phyloP scores from a whole-genome alignment of 2,329 filamentous ascomycete genomes.

The Sordariomycetes sp. region DNA sequence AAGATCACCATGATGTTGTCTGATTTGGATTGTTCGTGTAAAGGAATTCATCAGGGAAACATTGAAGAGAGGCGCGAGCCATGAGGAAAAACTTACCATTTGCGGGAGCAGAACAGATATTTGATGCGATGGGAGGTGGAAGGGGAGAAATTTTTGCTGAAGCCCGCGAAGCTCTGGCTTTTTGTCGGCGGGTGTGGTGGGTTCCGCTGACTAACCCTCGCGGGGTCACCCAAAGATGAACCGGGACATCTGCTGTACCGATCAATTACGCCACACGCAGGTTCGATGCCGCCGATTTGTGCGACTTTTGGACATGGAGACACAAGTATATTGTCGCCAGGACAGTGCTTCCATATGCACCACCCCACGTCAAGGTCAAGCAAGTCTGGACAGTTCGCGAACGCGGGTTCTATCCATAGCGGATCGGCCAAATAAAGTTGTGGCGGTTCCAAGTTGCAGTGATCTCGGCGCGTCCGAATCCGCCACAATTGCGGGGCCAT shows the following conservation, averaged over 20 bases:
- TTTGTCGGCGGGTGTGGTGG: background rate
- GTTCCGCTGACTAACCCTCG: background rate
- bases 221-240: background rate
- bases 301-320: too few relatives aligned
- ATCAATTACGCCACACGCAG: too few relatives aligned
- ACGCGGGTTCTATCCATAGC: background rate
- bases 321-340: too few relatives aligned
- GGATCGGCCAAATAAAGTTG: background rate
- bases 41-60: constrained; percentile 31
- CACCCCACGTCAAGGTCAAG: too few relatives aligned
- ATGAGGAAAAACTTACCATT: constrained; percentile 18
- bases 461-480: too few relatives aligned
- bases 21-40: constrained; percentile 52
- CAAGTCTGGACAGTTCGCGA: background rate
- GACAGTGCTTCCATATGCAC: too few relatives aligned
- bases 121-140: constrained; percentile 3
- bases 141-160: background rate
- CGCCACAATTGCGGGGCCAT: constrained; percentile 3
- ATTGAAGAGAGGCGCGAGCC: constrained; percentile 1
- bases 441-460: too few relatives aligned
- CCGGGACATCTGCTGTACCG: background rate
- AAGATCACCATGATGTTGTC: constrained; percentile 46
- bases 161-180: background rate
- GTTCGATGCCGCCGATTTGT: too few relatives aligned
- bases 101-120: background rate